Conservation (phyloP, 495 filamentous ascomycete species). For the Penicillium coprophilum region DNA sequence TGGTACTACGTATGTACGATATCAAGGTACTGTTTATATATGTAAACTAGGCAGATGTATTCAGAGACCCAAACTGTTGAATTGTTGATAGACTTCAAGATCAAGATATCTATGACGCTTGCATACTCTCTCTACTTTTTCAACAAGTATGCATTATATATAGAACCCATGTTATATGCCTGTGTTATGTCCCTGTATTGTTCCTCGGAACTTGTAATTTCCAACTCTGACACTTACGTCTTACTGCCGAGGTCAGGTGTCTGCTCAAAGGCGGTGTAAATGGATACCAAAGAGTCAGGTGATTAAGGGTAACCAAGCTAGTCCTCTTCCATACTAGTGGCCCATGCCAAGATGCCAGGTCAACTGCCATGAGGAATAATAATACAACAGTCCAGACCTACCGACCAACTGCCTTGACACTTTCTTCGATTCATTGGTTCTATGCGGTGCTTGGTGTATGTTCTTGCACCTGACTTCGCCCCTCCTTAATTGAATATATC, state of each 20-base stretch:
- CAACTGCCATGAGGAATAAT: slow-evolving; percentile 33
- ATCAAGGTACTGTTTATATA: neutral
- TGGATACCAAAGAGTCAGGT: slow-evolving; percentile 2
- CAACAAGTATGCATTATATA: neutral
- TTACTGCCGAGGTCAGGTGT: neutral
- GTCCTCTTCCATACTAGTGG: slow-evolving; percentile 17
- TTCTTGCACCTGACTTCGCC: slow-evolving; percentile 5
- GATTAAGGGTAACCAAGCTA: slow-evolving; percentile 5
- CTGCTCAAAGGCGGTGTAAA: slow-evolving; percentile 4
- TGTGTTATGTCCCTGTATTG: neutral
- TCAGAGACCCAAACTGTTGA: slow-evolving; percentile 3
- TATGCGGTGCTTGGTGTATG: slow-evolving; percentile 16
- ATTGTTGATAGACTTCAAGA: too few species aligned
- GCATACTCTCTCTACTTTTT: neutral
- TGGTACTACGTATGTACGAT: too few species aligned
- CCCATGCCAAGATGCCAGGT: slow-evolving; percentile 35
- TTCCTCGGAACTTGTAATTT: neutral
- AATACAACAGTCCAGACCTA: slow-evolving; percentile 29
- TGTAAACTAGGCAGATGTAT: slow-evolving; percentile 3
- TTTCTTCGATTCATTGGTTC: slow-evolving; percentile 15
- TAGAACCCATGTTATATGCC: neutral
- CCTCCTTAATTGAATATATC: slow-evolving; percentile 20
- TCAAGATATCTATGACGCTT: neutral
- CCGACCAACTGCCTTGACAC: slow-evolving; percentile 10
- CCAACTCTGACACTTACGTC: slow-evolving; percentile 6